These are phyloP conservation scores for Striga asiatica DNA, from an alignment of 257 asterid genomes.

Conservation along the genomic window DNA sequence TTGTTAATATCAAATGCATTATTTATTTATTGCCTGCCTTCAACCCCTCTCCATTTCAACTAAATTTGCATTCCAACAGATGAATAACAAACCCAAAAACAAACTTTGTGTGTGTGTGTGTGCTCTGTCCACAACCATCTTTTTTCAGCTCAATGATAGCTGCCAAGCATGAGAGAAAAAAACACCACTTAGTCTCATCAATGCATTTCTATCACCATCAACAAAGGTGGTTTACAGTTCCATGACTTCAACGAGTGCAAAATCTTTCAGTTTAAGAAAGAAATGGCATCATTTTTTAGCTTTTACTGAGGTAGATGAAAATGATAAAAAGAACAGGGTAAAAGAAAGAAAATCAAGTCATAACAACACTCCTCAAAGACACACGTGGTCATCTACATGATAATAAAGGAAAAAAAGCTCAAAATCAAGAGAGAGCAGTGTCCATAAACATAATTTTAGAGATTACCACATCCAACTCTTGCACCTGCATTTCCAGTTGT, in stretches of 20 bases:
- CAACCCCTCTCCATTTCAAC: too few species aligned
- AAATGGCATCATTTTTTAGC: neutral
- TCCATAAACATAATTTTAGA: neutral
- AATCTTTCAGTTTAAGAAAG: neutral
- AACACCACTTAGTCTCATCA: neutral
- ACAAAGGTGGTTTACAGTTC: too few species aligned
- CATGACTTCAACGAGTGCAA: neutral
- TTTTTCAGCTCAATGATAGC: slow-evolving; percentile 94
- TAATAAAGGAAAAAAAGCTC: neutral
- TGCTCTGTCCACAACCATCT: too few species aligned
- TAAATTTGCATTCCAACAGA: too few species aligned
- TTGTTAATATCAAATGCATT: too few species aligned
- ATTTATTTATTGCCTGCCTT: too few species aligned
- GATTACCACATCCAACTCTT: slow-evolving; percentile 78
- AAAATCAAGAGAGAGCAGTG: too few species aligned
- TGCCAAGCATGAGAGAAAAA: slow-evolving; percentile 24
- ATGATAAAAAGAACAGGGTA: neutral
- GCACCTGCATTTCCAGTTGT: slow-evolving; percentile 91
- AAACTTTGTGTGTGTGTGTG: too few species aligned
- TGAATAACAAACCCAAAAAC: too few species aligned
- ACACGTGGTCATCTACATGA: neutral
- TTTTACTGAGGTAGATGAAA: neutral
- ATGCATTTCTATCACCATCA: neutral
- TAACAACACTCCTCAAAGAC: neutral
- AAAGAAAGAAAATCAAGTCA: too few species aligned